These are phyloP conservation scores for Citrus mangshanensis DNA, from an alignment of 345 rosid species.

Conservation along the genomic window DNA sequence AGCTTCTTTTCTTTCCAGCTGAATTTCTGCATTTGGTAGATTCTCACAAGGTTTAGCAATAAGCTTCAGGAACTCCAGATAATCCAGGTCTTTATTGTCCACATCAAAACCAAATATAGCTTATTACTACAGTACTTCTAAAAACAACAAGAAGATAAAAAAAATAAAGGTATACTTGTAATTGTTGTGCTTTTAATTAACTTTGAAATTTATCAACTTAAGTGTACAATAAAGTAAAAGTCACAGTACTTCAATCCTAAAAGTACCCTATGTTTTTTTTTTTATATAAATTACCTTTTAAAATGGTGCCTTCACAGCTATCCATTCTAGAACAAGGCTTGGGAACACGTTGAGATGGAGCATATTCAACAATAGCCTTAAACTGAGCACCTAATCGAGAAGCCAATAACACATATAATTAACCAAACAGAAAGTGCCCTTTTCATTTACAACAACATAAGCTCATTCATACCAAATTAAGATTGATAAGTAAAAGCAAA, in stretches of 20 bases:
- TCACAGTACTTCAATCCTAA: neutral
- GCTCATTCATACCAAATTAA: too few relatives aligned
- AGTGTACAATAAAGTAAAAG: neutral
- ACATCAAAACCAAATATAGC: neutral
- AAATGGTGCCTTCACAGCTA: constrained; percentile 51
- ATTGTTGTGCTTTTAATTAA: neutral
- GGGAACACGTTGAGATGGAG: constrained; percentile 67
- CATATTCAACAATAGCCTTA: constrained; percentile 65
- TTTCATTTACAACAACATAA: neutral
- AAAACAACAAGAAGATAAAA: neutral
- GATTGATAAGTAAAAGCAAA: neutral
- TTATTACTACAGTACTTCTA: neutral
- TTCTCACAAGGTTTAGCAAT: constrained; percentile 60
- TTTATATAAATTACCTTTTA: constrained; percentile 24
- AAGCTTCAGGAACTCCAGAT: constrained; percentile 59
- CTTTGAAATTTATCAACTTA: neutral
- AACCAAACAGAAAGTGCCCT: neutral
- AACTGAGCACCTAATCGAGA: constrained; percentile 47
- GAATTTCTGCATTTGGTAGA: constrained; percentile 63
- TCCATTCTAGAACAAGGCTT: constrained; percentile 41
- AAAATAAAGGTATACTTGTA: neutral
- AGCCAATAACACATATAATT: neutral
- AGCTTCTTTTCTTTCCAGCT: constrained; percentile 64
- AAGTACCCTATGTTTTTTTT: too few relatives aligned
- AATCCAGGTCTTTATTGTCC: constrained; percentile 46